These are phyloP conservation scores for Juncus effusus DNA, from an alignment of 176 grass and related monocot species.

Conservation along the genomic window DNA sequence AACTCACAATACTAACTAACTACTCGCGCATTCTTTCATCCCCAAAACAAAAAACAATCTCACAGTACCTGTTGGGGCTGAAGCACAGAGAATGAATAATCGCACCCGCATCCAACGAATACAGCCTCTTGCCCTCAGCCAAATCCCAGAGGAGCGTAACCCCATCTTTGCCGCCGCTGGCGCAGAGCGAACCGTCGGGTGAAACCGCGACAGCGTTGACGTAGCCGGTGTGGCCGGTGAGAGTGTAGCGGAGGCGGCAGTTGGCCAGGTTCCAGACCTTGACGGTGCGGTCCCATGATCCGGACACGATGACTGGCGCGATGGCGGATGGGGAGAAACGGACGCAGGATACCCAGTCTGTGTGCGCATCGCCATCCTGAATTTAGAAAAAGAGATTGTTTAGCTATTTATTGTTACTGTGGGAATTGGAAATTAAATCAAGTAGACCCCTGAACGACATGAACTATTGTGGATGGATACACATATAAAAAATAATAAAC, in stretches of 20 bases:
- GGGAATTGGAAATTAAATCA: too few species aligned
- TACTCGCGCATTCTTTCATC: not conserved
- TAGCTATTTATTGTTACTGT: too few species aligned
- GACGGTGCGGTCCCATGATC: slow-evolving; percentile 78
- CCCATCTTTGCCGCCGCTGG: slow-evolving; percentile 76
- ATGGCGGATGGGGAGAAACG: slow-evolving; percentile 62
- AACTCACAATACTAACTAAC: not conserved
- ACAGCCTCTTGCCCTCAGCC: slow-evolving; percentile 78
- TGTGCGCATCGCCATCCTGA: slow-evolving; percentile 64
- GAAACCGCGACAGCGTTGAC: slow-evolving; percentile 79
- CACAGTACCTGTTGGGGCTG: slow-evolving; percentile 57
- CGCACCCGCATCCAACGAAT: slow-evolving; percentile 57
- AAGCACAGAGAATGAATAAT: slow-evolving; percentile 86
- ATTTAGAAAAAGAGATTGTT: slow-evolving; percentile 6
- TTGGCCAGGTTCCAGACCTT: slow-evolving; percentile 98
- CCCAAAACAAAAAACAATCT: not conserved
- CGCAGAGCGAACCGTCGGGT: slow-evolving; percentile 87
- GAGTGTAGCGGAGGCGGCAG: slow-evolving; percentile 67
- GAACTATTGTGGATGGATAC: not conserved
- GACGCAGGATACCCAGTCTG: slow-evolving; percentile 74
- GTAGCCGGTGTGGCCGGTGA: slow-evolving; percentile 63
- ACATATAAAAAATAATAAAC: not conserved
- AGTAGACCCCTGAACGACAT: too few species aligned
- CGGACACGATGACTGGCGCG: slow-evolving; percentile 58
- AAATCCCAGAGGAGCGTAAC: slow-evolving; percentile 78